Evolutionary conservation across 2,329 filamentous ascomycete species (phyloP), one percentile per base, ranked within the genome.

Genomic region (Epichloe festucae): DNA sequence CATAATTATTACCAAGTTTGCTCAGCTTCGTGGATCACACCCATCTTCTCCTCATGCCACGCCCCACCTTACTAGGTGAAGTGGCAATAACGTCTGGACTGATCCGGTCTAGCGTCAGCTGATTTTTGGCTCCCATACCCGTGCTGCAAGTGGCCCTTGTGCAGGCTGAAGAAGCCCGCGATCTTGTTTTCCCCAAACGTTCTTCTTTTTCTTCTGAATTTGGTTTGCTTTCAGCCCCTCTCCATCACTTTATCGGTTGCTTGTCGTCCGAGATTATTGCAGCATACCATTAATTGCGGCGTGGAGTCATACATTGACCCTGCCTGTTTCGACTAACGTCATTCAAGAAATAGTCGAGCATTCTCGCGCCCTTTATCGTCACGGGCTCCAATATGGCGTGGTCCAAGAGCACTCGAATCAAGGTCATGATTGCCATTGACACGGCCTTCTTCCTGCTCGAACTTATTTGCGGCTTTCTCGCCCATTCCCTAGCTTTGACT

Each of bases 391-490:
- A 65, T 54, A 94, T 95, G 89, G 85, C 78, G 57, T 86, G 91
- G 77, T 94, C 90, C 64, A 98, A 98, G 70, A 87, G 85, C 59
- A 88, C 85, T 61, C 84, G 91, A 67, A 97, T 98, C 67, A 79
- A 87, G 70, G 85, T 96, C 67, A 87, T 98, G 77, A 82, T 98
- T 66, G 85, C 74, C 57, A 95, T 98, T 64, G 91, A 97, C 70
- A 77, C 83, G 49, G 76, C 79, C 41, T 98, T 98, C 73, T 96
- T 98, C 71, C 70, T 95, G 46, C 73, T 97, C 53, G 93, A 98
- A 70, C 72, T 98, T 55, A 81, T 85, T 53, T 82, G 85, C 55
- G 91, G 93, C 55, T 88, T 95, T 73, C 73, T 84, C 56, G 89
- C 95, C 54, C 85, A 90, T 64, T 97, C 93, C 17, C 79, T 98